phyloP scores from a whole-genome alignment of 2,329 filamentous ascomycete species.

The Cadophora sp. region DNA sequence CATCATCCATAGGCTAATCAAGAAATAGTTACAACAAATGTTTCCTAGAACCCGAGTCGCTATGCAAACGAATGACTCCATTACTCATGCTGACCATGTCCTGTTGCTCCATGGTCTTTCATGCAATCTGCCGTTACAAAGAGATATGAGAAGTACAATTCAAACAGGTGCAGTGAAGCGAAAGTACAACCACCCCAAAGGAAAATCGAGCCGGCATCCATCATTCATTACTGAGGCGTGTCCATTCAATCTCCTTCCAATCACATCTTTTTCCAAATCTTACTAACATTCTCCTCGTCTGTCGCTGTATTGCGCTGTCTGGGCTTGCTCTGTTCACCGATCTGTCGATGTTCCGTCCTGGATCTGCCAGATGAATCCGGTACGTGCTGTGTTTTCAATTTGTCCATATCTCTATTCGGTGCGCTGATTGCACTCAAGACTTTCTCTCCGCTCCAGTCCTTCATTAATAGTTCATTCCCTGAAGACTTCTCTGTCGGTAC shows the following conservation, averaged over 20 bases:
- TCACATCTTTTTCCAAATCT: background rate
- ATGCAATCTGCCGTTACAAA: background rate
- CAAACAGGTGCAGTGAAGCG: background rate
- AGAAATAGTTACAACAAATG: background rate
- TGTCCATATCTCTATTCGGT: background rate
- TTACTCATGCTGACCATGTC: background rate
- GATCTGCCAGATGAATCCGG: background rate
- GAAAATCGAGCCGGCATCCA: background rate
- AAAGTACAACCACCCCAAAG: background rate
- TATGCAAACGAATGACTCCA: background rate
- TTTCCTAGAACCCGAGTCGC: background rate
- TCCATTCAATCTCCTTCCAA: background rate
- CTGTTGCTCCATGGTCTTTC: background rate
- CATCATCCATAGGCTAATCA: background rate
- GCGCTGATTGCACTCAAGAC: background rate
- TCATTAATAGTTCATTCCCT: background rate
- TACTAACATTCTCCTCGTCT: background rate
- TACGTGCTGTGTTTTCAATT: background rate
- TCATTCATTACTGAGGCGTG: background rate
- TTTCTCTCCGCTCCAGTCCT: background rate
- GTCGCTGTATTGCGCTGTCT: no score
- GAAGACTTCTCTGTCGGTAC: background rate
- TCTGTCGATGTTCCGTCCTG: slow-evolving; percentile 4
- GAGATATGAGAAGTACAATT: background rate
- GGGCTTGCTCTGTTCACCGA: background rate